Evolutionary conservation across 2,329 filamentous ascomycete genomes (phyloP).

Genomic region (Dothideomycetidae sp.): DNA sequence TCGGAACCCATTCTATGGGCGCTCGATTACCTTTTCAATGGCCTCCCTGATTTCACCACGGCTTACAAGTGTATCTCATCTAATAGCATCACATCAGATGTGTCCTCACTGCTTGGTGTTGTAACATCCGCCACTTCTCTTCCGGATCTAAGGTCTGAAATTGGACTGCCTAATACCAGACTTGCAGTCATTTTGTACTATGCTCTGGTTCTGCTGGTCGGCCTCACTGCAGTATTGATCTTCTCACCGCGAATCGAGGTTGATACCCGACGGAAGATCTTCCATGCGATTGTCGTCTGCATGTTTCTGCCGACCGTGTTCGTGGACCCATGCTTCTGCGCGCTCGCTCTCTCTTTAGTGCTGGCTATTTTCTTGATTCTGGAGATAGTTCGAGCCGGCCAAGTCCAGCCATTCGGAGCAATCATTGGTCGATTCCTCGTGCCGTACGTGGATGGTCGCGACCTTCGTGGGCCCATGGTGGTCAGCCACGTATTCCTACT

Average conservation of each 20-base stretch:
- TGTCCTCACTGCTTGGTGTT: constrained; percentile 35
- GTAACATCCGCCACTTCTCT: constrained; percentile 62
- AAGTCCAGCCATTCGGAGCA: constrained; percentile 77
- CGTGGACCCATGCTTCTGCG: constrained; percentile 71
- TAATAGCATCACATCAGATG: neutral
- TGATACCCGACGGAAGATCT: constrained; percentile 90
- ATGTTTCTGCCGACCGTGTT: constrained; percentile 85
- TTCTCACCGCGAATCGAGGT: constrained; percentile 79
- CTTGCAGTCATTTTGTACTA: constrained; percentile 65
- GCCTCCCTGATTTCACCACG: constrained; percentile 56
- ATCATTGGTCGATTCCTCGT: constrained; percentile 77
- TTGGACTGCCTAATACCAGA: constrained; percentile 72
- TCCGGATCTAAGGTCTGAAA: constrained; percentile 44
- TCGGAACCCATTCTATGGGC: constrained; percentile 88
- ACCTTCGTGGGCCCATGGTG: constrained; percentile 85
- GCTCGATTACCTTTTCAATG: constrained; percentile 74
- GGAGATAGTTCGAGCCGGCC: constrained; percentile 77
- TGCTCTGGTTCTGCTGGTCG: constrained; percentile 50
- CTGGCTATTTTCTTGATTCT: constrained; percentile 76
- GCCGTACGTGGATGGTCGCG: constrained; percentile 86
- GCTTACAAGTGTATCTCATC: constrained; percentile 50
- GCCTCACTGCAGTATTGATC: constrained; percentile 59
- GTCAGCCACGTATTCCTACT: constrained; percentile 92
- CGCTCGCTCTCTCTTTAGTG: constrained; percentile 64
- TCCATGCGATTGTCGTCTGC: constrained; percentile 94